Percentiles rank a stretch among this genome's conserved stretches.
phyloP scores from a whole-genome alignment of 352 stramenopile species.

The Pythium scleroteichum region DNA sequence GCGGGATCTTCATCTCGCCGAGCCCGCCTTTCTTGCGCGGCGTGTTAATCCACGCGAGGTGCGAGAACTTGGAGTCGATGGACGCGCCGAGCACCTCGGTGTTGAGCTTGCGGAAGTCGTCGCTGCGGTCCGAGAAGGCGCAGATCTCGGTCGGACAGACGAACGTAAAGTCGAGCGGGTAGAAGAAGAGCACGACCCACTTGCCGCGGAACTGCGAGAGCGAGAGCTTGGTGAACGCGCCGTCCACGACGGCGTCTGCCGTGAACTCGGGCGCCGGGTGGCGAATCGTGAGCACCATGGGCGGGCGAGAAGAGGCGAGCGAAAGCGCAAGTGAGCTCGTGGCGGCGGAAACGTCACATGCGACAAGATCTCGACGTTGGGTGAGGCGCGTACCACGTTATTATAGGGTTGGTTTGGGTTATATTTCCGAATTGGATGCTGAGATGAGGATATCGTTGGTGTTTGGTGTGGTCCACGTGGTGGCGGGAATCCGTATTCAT shows the following conservation, averaged over 20 bases:
- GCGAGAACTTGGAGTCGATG: slow-evolving; percentile 88
- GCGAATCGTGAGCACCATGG: slow-evolving; percentile 68
- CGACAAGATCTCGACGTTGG: no score
- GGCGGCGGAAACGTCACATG: no score
- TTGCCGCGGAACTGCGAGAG: slow-evolving; percentile 88
- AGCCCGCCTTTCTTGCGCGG: slow-evolving; percentile 89
- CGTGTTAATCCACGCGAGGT: slow-evolving; percentile 90
- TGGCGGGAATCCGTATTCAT: no score
- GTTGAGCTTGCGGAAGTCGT: slow-evolving; percentile 82
- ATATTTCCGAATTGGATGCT: no score
- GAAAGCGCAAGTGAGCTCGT: neutral
- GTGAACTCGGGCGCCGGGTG: slow-evolving; percentile 76
- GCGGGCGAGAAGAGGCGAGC: neutral
- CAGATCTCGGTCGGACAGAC: slow-evolving; percentile 92
- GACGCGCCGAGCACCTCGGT: slow-evolving; percentile 75
- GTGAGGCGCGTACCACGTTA: no score
- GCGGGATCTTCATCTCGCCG: slow-evolving; percentile 89
- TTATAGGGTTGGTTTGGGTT: no score
- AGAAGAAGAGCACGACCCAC: slow-evolving; percentile 93
- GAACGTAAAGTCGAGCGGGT: slow-evolving; percentile 92
- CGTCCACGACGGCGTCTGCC: slow-evolving; percentile 73
- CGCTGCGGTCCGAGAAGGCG: slow-evolving; percentile 80
- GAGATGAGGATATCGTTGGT: no score
- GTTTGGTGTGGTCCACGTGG: no score
- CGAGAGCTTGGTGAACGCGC: slow-evolving; percentile 82